phyloP scores from a whole-genome alignment of 1,284 basidiomycete genomes.

The Ustilago esculenta region DNA sequence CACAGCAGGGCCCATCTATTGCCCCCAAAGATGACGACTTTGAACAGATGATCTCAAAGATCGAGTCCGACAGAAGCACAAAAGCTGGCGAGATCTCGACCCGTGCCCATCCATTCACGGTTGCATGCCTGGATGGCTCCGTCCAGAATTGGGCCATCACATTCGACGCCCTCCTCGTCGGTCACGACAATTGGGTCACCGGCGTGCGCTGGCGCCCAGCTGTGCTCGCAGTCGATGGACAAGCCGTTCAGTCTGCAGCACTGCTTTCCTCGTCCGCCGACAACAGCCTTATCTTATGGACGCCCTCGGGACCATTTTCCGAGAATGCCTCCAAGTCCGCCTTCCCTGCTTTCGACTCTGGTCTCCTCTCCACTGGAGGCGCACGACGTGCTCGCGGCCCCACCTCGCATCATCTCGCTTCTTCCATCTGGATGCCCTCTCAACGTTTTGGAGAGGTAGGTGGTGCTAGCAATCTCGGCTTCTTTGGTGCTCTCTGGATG shows the following conservation, averaged over 20 bases:
- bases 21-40: constrained; percentile 55
- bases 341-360: constrained; percentile 67
- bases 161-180: constrained; percentile 62
- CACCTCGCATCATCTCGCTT: constrained; percentile 34
- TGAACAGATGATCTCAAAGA: constrained; percentile 55
- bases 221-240: background rate
- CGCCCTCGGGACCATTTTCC: constrained; percentile 36
- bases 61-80: constrained; percentile 49
- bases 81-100: constrained; percentile 50
- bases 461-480: constrained; percentile 59
- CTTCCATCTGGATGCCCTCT: constrained; percentile 61
- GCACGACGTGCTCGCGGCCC: constrained; percentile 56
- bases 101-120: constrained; percentile 32
- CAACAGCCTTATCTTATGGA: constrained; percentile 64
- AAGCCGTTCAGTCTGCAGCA: constrained; percentile 50
- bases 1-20: no score
- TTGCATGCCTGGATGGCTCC: constrained; percentile 3
- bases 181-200: constrained; percentile 64
- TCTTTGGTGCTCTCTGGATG: constrained; percentile 60
- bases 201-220: constrained; percentile 59
- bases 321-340: constrained; percentile 1
- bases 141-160: constrained; percentile 49
- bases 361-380: constrained; percentile 68
- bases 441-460: constrained; percentile 65
- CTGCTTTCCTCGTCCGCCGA: constrained; percentile 63